Conservation (phyloP, 257 asterid species). For the Vinca minor region DNA sequence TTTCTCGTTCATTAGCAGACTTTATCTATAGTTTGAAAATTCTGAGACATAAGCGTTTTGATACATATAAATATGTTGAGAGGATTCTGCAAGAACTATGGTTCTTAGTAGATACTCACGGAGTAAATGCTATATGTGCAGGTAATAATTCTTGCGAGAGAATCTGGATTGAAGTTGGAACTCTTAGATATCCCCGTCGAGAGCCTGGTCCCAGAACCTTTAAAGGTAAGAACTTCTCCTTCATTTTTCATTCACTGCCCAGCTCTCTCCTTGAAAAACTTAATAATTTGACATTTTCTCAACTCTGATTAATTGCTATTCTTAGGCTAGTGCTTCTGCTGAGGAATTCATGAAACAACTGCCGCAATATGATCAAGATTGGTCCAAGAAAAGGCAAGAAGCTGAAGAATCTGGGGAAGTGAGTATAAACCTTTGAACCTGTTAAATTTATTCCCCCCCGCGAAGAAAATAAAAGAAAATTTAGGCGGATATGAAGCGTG, state of each 20-base stretch:
- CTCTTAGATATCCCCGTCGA: constrained; percentile 71
- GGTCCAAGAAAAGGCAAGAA: constrained; percentile 59
- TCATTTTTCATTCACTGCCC: not conserved
- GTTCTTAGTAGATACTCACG: constrained; percentile 3
- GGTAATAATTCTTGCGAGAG: constrained; percentile 98
- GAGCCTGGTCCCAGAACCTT: constrained; percentile 79
- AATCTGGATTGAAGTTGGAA: constrained; percentile 78
- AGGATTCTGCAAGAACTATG: not conserved
- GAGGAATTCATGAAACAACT: constrained; percentile 74
- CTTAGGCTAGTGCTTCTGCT: constrained; percentile 60
- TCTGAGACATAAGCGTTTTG: not conserved
- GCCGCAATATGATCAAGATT: constrained; percentile 59
- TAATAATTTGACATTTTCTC: not conserved
- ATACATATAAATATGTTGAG: too few species aligned
- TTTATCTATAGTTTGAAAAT: not conserved
- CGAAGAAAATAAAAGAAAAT: too few species aligned
- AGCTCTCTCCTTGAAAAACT: not conserved
- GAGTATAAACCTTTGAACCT: constrained; percentile 21
- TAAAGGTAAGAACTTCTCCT: constrained; percentile 42
- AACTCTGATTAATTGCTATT: constrained; percentile 19
- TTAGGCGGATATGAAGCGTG: too few species aligned
- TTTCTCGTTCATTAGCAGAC: not conserved
- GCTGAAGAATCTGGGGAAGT: constrained; percentile 92
- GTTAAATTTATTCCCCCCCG: too few species aligned
- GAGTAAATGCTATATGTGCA: constrained; percentile 27